Percentiles rank a stretch among this genome's conserved stretches.
phyloP scores from a whole-genome alignment of 2,329 filamentous ascomycete species.

The Monosporascus cannonballus region DNA sequence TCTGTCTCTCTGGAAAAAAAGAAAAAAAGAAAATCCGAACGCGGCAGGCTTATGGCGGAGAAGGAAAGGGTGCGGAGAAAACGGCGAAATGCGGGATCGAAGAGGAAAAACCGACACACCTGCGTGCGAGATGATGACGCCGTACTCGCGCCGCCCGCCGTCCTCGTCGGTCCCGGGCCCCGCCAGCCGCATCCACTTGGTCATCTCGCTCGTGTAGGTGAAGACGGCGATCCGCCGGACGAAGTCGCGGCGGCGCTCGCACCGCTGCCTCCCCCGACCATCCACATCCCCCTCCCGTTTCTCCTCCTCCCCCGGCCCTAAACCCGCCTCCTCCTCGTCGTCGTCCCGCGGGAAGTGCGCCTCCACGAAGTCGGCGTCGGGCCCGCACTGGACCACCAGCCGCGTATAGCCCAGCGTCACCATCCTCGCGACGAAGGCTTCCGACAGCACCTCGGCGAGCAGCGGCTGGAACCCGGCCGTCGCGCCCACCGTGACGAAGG shows the following conservation, averaged over 20 bases:
- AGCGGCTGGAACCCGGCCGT: conserved; percentile 77
- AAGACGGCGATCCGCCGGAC: conserved; percentile 55
- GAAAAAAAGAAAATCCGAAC: background rate
- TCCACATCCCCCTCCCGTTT: conserved; percentile 13
- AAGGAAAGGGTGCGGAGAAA: too few species aligned
- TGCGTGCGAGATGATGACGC: conserved; percentile 82
- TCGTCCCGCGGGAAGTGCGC: conserved; percentile 5
- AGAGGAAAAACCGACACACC: conserved; percentile 45
- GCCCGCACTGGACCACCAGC: conserved; percentile 76
- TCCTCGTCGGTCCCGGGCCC: conserved; percentile 35
- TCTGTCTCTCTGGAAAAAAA: too few species aligned
- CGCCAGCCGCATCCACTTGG: conserved; percentile 51
- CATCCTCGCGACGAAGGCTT: conserved; percentile 58
- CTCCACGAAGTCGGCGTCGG: conserved; percentile 54
- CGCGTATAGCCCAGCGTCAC: conserved; percentile 57
- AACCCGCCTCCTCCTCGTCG: background rate
- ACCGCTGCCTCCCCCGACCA: conserved; percentile 18
- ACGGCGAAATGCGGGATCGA: background rate
- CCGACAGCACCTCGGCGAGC: conserved; percentile 57
- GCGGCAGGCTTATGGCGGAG: background rate
- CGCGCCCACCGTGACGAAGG: conserved; percentile 87
- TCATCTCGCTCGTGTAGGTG: conserved; percentile 59
- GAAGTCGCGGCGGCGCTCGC: conserved; percentile 15
- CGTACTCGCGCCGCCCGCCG: conserved; percentile 40
- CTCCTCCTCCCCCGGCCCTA: background rate